Percentiles rank a stretch among this genome's conserved stretches.
phyloP scores from a whole-genome alignment of 2,329 filamentous ascomycete genomes.

The Calonectria pseudoturangicola region DNA sequence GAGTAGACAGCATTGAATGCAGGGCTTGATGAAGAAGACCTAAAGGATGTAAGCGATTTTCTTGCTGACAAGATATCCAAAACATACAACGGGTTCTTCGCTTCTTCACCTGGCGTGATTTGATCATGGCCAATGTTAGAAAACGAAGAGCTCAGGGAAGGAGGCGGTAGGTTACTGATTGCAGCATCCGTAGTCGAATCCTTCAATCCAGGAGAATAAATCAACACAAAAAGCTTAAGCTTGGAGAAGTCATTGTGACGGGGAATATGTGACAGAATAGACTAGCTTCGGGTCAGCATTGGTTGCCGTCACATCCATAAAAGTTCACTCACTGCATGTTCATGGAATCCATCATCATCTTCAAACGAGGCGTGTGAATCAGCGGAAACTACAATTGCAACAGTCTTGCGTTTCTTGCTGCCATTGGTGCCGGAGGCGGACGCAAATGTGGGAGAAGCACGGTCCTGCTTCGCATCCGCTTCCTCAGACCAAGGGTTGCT shows the following conservation, averaged over 20 bases:
- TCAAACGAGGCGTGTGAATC: conserved; percentile 77
- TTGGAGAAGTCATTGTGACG: conserved; percentile 82
- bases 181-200: conserved; percentile 74
- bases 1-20: conserved; percentile 87
- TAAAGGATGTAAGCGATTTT: conserved; percentile 38
- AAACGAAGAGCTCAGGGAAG: conserved; percentile 86
- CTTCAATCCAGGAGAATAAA: conserved; percentile 89
- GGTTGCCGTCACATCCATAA: conserved; percentile 22
- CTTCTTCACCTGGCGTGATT: conserved; percentile 79
- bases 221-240: conserved; percentile 89
- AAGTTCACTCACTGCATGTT: conserved; percentile 83
- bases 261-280: conserved; percentile 91
- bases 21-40: conserved; percentile 68
- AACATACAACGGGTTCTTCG: conserved; percentile 74
- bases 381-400: conserved; percentile 92
- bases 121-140: conserved; percentile 88
- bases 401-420: conserved; percentile 79
- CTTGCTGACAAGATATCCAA: background rate
- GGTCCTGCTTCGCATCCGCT: conserved; percentile 79
- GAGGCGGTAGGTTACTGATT: conserved; percentile 74
- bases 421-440: conserved; percentile 59
- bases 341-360: conserved; percentile 78
- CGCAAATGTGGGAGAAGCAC: conserved; percentile 54
- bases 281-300: conserved; percentile 68
- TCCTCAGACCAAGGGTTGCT: conserved; percentile 96